phyloP scores from a whole-genome alignment of 345 rosid species.

The Erucastrum elatum region DNA sequence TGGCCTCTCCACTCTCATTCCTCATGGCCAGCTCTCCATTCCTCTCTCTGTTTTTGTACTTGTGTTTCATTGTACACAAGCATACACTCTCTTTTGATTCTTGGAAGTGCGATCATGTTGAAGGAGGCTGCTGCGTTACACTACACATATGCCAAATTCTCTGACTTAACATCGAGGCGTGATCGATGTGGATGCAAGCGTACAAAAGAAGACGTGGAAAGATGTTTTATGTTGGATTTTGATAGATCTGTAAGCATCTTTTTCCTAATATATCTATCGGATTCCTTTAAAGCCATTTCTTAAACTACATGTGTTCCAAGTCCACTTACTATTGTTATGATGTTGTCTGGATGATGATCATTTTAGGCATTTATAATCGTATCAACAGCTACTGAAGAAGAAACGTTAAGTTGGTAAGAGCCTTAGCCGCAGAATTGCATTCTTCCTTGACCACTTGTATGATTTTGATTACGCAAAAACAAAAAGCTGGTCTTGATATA shows the following conservation, averaged over 20 bases:
- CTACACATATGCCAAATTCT: conserved; percentile 87
- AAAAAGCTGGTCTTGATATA: no score
- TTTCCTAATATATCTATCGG: neutral
- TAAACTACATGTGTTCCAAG: neutral
- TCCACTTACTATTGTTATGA: neutral
- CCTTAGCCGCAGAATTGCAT: conserved; percentile 1
- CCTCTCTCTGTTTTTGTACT: no score
- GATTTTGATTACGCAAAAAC: neutral
- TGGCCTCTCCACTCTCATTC: no score
- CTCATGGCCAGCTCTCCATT: no score
- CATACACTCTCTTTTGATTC: neutral
- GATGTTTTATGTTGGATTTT: conserved; percentile 97
- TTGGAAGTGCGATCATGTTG: conserved; percentile 74
- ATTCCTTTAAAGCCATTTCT: neutral
- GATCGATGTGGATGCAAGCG: conserved; percentile 98
- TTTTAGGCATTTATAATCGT: conserved; percentile 93
- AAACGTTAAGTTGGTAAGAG: conserved; percentile 84
- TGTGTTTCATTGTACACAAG: no score
- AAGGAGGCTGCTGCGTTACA: conserved; percentile 96
- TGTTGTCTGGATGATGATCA: conserved; percentile 5
- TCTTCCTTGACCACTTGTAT: neutral
- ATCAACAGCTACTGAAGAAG: conserved; percentile 89
- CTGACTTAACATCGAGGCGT: conserved; percentile 91
- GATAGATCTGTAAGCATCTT: conserved; percentile 79
- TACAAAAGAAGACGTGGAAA: conserved; percentile 90